Conservation (phyloP, 129 eudicot genomes). For the Flaveria brownii region DNA sequence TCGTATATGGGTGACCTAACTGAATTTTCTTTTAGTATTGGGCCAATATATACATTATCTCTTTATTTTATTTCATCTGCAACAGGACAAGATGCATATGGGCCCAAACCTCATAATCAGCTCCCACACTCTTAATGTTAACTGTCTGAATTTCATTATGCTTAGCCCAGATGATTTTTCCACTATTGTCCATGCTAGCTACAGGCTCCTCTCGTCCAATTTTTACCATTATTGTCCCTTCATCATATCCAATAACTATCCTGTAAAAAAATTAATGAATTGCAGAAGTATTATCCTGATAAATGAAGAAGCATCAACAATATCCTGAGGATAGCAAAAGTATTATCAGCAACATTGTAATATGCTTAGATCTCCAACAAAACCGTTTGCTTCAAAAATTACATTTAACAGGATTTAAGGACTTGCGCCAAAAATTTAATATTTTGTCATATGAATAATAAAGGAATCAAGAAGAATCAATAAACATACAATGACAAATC, state of each 20-base stretch:
- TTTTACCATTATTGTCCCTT: constrained; percentile 91
- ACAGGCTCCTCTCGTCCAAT: constrained; percentile 89
- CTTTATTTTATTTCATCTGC: neutral
- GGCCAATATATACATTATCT: too few species aligned
- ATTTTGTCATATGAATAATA: neutral
- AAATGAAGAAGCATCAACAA: constrained; percentile 2
- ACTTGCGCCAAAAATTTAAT: neutral
- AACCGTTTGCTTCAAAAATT: neutral
- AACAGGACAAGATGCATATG: constrained; percentile 20
- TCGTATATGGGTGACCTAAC: too few species aligned
- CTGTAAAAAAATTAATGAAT: constrained; percentile 38
- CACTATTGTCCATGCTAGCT: constrained; percentile 90
- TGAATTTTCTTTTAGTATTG: too few species aligned
- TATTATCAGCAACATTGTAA: constrained; percentile 10
- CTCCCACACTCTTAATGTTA: constrained; percentile 72
- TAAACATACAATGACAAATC: constrained; percentile 12
- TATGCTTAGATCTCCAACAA: constrained; percentile 10
- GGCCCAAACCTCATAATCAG: constrained; percentile 69
- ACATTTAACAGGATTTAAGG: neutral
- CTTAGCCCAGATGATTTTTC: constrained; percentile 92
- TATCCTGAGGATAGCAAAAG: constrained; percentile 3
- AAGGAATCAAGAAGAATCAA: constrained; percentile 2
- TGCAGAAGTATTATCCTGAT: constrained; percentile 7
- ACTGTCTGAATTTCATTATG: constrained; percentile 91
- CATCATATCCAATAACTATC: constrained; percentile 88